These are phyloP conservation scores for Fraxinus pennsylvanica DNA, from an alignment of 257 asterid genomes.

Conservation along the genomic window DNA sequence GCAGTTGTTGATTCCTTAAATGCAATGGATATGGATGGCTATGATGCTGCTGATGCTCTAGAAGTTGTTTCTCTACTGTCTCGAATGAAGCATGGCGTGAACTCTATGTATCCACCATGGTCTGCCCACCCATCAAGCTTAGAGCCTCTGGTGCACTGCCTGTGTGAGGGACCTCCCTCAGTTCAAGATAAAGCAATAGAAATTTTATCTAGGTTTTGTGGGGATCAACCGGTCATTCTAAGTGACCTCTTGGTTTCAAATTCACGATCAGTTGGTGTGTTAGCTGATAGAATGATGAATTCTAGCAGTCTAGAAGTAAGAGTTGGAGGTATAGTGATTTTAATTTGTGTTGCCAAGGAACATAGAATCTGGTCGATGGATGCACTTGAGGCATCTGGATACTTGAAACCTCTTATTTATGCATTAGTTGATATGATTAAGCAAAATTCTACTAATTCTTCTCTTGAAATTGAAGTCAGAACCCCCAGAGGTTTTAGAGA, in stretches of 20 bases:
- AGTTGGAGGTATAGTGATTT: constrained; percentile 68
- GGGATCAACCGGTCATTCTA: constrained; percentile 60
- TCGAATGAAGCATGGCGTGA: constrained; percentile 54
- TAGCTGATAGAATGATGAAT: constrained; percentile 71
- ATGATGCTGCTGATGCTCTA: constrained; percentile 59
- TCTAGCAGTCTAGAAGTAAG: constrained; percentile 73
- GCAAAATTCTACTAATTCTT: constrained; percentile 46
- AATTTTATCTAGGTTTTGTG: constrained; percentile 71
- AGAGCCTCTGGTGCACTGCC: constrained; percentile 61
- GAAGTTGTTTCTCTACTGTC: constrained; percentile 57
- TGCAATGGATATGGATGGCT: constrained; percentile 60
- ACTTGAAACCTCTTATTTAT: constrained; percentile 62
- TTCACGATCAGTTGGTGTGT: constrained; percentile 51
- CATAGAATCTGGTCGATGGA: constrained; percentile 51
- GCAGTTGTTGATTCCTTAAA: constrained; percentile 67
- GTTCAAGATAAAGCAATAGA: constrained; percentile 73
- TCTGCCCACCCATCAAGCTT: constrained; percentile 59
- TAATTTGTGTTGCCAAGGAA: constrained; percentile 76
- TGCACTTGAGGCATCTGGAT: constrained; percentile 68
- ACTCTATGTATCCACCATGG: constrained; percentile 45
- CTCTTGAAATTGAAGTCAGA: constrained; percentile 51
- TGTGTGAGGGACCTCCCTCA: constrained; percentile 61
- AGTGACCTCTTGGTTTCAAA: constrained; percentile 54
- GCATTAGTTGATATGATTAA: constrained; percentile 74
- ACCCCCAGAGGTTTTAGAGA: constrained; percentile 54